These are phyloP conservation scores for Hygrocybe coccinea DNA, from an alignment of 768 basidiomycete genomes.

Conservation along the genomic window DNA sequence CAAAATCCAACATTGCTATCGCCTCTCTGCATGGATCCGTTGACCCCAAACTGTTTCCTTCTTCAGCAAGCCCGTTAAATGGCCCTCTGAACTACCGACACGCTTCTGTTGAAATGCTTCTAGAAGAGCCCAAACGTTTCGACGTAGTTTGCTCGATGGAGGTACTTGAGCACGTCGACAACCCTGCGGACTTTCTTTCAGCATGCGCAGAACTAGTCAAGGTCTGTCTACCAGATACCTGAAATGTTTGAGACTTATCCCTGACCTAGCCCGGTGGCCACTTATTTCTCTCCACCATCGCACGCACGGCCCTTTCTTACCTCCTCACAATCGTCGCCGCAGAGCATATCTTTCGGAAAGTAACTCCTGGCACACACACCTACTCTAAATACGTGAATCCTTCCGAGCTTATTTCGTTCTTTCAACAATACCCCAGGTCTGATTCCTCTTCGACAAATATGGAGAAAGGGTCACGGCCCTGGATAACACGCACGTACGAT, in stretches of 20 bases:
- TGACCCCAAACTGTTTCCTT: conserved; percentile 57
- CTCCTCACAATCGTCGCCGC: conserved; percentile 58
- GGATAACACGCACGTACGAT: conserved; percentile 53
- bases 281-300: conserved; percentile 91
- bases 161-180: conserved; percentile 95
- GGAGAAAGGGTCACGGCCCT: conserved; percentile 33
- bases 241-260: not conserved
- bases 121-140: conserved; percentile 60
- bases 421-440: conserved; percentile 51
- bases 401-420: conserved; percentile 77
- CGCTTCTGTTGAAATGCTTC: conserved; percentile 68
- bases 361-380: conserved; percentile 85
- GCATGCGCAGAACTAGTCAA: conserved; percentile 84
- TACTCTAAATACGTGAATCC: conserved; percentile 88
- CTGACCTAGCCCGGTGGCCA: conserved; percentile 84
- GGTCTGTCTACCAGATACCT: conserved; percentile 39
- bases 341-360: conserved; percentile 75
- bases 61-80: conserved; percentile 6
- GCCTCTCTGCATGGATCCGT: conserved; percentile 75
- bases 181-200: conserved; percentile 77
- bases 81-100: conserved; percentile 59
- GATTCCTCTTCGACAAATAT: conserved; percentile 5
- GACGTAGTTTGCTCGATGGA: conserved; percentile 98
- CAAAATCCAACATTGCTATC: conserved; percentile 78
- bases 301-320: conserved; percentile 58